Base-by-base conservation (phyloP, 2,329 filamentous ascomycete genomes). In the Aspergillus fumigatiaffinis region DNA sequence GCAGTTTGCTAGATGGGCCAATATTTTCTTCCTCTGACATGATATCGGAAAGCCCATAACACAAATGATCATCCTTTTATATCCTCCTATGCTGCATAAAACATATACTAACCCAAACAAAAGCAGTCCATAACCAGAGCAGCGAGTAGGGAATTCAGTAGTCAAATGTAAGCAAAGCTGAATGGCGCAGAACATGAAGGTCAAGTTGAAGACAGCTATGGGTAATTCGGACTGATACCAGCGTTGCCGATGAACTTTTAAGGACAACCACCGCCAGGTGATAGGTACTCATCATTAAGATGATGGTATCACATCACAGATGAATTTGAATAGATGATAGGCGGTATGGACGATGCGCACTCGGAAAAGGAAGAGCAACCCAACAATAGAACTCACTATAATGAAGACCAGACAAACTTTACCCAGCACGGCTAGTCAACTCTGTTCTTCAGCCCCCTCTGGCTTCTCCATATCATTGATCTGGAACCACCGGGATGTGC, bases 401-500 rank as follows among this genome's bases (percentile, higher is more conserved):
- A 64, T 58, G 41, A 68, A 52, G 41, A 60, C 60, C 7, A 70
- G 54, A 25, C 58, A 50, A 9, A 65, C 58, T 42, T 63, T 61
- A 38, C 66, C 59, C 25, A 69, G 52, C 12, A 63, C 65, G 59
- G 65, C 38, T 60, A 73, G 67, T 75, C 71, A 76, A 65, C 82
- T 78, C 77, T 92, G 83, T 65, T 86, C 84, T 72, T 96, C 87
- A 77, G 89, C 96, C 61, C 93, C 94, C 65, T 87, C 84, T 14
- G 94, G 94, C 79, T 94, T 96, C 60, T 87, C 77, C 74, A 93
- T 77, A 55, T 86, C 84, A 75, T 92, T 95, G 68, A 92, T 75
- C 49, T 97, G 90, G 72, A 89, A 97, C 80, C 84, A 99, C 67
- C 88, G 86, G 35, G 89, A 85, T 53, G 93, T 97, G 80, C 90